These are phyloP conservation scores for Microcos paniculata DNA, from an alignment of 345 rosid genomes.

Conservation along the genomic window DNA sequence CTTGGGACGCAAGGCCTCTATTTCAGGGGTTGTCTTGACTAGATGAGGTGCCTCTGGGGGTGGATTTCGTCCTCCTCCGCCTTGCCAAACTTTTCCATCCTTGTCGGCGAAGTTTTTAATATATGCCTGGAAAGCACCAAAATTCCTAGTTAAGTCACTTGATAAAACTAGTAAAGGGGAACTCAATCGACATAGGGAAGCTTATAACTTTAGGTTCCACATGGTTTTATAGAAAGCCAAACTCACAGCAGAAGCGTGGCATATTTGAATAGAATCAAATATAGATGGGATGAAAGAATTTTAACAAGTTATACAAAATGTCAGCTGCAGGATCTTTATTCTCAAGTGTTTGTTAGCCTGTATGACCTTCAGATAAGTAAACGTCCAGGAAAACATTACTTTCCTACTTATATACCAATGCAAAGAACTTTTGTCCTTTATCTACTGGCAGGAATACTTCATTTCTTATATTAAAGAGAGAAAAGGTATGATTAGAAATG, in stretches of 20 bases:
- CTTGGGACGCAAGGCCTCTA: conserved; percentile 84
- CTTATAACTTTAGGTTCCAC: conserved; percentile 5
- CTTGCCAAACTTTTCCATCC: conserved; percentile 99
- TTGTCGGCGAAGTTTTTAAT: conserved; percentile 71
- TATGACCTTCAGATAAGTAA: neutral
- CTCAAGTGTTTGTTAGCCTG: neutral
- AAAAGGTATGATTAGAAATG: neutral
- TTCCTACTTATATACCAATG: neutral
- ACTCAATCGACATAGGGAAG: neutral
- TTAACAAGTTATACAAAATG: neutral
- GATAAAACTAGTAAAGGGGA: neutral
- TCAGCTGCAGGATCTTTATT: neutral
- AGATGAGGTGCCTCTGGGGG: conserved; percentile 94
- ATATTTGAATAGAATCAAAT: neutral
- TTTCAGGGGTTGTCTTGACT: conserved; percentile 79
- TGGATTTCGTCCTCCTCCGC: conserved; percentile 95
- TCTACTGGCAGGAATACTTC: neutral
- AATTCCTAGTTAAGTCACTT: neutral
- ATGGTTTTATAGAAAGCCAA: neutral
- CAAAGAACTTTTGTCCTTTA: neutral
- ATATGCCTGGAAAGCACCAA: conserved; percentile 55
- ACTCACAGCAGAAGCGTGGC: neutral
- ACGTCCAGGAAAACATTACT: neutral
- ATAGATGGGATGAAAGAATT: neutral
- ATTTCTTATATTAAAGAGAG: neutral